Percentiles rank a stretch among this genome's conserved stretches.
Evolutionary conservation across 2,329 filamentous ascomycete species (phyloP).

Genomic region (Colletotrichum sojae): DNA sequence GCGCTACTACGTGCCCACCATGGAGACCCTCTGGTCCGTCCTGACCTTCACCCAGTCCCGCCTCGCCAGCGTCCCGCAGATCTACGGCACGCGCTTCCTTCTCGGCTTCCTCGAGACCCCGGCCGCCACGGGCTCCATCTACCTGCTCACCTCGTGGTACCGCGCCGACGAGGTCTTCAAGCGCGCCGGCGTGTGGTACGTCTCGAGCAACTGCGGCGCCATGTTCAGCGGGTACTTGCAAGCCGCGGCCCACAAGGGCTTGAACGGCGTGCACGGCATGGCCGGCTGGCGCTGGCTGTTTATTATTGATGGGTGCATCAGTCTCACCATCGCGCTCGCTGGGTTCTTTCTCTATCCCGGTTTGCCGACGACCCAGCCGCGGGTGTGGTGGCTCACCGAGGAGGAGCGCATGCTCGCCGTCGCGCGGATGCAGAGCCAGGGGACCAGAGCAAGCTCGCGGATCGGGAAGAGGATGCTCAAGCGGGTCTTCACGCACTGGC

Average conservation of each 20-base stretch:
- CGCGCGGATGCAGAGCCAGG: slow-evolving; percentile 46
- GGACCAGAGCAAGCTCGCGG: slow-evolving; percentile 38
- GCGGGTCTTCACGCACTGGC: slow-evolving; percentile 47
- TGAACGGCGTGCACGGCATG: slow-evolving; percentile 61
- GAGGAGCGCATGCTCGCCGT: slow-evolving; percentile 50
- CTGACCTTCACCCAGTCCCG: slow-evolving; percentile 40
- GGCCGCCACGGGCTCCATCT: slow-evolving; percentile 41
- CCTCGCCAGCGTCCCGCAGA: slow-evolving; percentile 42
- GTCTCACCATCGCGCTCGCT: slow-evolving; percentile 62
- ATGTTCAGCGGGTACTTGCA: slow-evolving; percentile 67
- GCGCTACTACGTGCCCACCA: slow-evolving; percentile 40
- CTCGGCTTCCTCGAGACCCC: slow-evolving; percentile 46
- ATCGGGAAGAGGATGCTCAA: slow-evolving; percentile 47
- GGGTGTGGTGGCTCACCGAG: slow-evolving; percentile 50
- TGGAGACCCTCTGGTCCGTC: slow-evolving; percentile 40
- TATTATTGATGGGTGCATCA: slow-evolving; percentile 67
- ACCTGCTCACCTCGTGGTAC: slow-evolving; percentile 50
- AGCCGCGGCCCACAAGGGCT: slow-evolving; percentile 63
- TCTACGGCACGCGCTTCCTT: slow-evolving; percentile 48
- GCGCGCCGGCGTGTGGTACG: slow-evolving; percentile 62
- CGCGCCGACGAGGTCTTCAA: slow-evolving; percentile 56
- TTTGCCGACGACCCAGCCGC: slow-evolving; percentile 51
- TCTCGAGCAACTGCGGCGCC: slow-evolving; percentile 60
- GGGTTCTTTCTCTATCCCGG: slow-evolving; percentile 60
- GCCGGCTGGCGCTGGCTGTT: slow-evolving; percentile 65